phyloP scores from a whole-genome alignment of 495 filamentous ascomycete genomes.

The Penicillium turbatum region DNA sequence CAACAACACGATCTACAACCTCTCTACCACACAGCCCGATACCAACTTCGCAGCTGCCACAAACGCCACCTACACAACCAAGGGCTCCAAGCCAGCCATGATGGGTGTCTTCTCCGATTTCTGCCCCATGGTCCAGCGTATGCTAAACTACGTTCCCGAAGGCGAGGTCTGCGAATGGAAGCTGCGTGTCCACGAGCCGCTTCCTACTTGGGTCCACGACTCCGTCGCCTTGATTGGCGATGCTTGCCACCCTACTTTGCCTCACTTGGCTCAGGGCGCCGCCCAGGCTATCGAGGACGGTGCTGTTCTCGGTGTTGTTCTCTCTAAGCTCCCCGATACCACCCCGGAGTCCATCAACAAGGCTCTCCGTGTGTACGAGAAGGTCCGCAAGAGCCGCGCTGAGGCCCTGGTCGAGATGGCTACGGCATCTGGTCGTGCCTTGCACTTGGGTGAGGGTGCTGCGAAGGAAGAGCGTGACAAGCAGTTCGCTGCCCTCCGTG shows the following conservation, averaged over 20 bases:
- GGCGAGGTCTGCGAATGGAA: constrained; percentile 81
- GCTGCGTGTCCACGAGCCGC: constrained; percentile 62
- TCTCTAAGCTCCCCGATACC: constrained; percentile 51
- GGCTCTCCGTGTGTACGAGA: constrained; percentile 67
- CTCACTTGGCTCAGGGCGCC: constrained; percentile 74
- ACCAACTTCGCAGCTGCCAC: constrained; percentile 66
- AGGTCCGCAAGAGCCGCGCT: constrained; percentile 65
- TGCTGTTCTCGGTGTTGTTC: constrained; percentile 63
- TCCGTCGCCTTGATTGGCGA: constrained; percentile 70
- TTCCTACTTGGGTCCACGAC: constrained; percentile 67
- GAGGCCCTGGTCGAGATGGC: constrained; percentile 67
- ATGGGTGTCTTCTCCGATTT: constrained; percentile 64
- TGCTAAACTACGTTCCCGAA: constrained; percentile 75
- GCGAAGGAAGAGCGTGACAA: constrained; percentile 73
- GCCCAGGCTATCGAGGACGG: constrained; percentile 84
- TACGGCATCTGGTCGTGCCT: constrained; percentile 57
- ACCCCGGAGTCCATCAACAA: constrained; percentile 55
- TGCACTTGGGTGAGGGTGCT: constrained; percentile 71
- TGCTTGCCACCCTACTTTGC: constrained; percentile 75
- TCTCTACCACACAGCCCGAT: constrained; percentile 72
- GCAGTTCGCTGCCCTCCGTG: constrained; percentile 59
- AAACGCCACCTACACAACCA: constrained; percentile 72
- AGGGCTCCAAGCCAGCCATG: constrained; percentile 64
- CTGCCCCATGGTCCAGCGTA: constrained; percentile 64
- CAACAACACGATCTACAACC: constrained; percentile 73